Evolutionary conservation across 208 protist species (phyloP).

Genomic region (Novymonas esmeraldas): DNA sequence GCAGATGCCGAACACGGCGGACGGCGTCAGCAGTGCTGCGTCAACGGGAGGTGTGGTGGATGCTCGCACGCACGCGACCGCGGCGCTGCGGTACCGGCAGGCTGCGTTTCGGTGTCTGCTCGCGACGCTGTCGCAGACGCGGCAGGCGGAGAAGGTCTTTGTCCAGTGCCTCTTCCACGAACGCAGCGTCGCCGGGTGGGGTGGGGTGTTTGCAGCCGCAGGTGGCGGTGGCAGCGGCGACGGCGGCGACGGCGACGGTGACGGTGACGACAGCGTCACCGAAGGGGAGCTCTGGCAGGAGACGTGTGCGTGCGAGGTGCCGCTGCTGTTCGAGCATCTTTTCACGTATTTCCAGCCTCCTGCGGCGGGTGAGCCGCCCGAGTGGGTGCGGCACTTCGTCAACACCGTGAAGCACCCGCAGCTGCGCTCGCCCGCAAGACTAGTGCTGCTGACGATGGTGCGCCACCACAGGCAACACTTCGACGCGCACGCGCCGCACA

Average conservation of each 20-base stretch:
- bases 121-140: constrained; percentile 6
- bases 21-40: not conserved
- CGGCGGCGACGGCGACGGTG: too few relatives aligned
- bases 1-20: not conserved
- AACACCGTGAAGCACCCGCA: not conserved
- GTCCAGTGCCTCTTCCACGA: constrained; percentile 7
- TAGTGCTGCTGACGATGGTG: not conserved
- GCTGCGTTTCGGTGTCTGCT: constrained; percentile 13
- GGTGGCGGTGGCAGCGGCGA: not conserved
- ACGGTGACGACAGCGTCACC: not conserved
- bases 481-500: not conserved
- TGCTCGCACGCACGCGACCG: constrained; percentile 10
- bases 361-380: constrained; percentile 2
- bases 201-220: constrained; percentile 1
- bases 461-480: constrained; percentile 10
- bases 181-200: constrained; percentile 1
- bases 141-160: constrained; percentile 9
- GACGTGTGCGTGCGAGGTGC: not conserved
- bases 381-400: constrained; percentile 7
- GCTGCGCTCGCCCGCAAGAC: not conserved
- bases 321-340: constrained; percentile 12
- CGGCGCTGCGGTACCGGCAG: constrained; percentile 17
- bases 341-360: constrained; percentile 3
- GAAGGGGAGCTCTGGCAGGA: constrained; percentile 2
- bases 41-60: not conserved